phyloP scores from a whole-genome alignment of 441 rosid species.

The Euphorbia celastroides region DNA sequence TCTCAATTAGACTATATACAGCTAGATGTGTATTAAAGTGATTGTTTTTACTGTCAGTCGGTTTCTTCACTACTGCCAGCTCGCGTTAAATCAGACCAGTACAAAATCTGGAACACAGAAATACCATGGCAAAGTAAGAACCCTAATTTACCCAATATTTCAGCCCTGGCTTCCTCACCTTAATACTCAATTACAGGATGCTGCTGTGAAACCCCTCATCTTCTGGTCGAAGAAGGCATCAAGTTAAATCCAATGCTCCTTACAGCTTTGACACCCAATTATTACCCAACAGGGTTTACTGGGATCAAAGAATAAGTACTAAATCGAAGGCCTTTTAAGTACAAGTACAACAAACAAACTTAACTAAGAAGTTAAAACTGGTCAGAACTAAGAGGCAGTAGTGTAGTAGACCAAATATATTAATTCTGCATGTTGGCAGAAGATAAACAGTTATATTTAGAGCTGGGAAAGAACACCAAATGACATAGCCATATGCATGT shows the following conservation, averaged over 20 bases:
- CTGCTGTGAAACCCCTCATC: background rate
- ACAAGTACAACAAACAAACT: background rate
- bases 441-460: no score
- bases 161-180: background rate
- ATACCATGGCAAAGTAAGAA: background rate
- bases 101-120: background rate
- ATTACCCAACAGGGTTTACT: background rate
- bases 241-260: background rate
- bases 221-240: background rate
- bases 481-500: background rate
- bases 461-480: background rate
- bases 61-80: background rate
- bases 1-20: background rate
- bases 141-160: background rate
- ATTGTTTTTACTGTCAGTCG: background rate
- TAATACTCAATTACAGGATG: background rate
- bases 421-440: no score
- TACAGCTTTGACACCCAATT: background rate
- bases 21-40: background rate
- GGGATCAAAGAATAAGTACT: background rate
- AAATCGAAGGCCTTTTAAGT: background rate
- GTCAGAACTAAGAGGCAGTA: no score
- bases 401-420: no score
- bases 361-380: background rate
- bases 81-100: background rate